These are phyloP conservation scores for Seiridium unicorne DNA, from an alignment of 2,329 filamentous ascomycete species.

Conservation along the genomic window DNA sequence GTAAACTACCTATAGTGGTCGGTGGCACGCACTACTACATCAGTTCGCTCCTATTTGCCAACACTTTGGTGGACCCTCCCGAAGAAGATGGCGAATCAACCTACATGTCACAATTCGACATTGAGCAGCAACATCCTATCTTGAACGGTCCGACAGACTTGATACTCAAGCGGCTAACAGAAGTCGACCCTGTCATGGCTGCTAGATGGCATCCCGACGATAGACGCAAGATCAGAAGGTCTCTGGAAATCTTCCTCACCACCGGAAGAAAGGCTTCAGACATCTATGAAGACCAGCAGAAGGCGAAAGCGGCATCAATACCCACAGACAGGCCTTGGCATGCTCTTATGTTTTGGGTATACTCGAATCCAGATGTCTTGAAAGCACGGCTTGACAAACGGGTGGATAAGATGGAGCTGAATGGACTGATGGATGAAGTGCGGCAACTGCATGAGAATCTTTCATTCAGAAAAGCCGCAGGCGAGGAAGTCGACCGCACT, in stretches of 20 bases:
- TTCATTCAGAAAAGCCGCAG: conserved; percentile 34
- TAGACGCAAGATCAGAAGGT: conserved; percentile 82
- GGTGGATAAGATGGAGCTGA: conserved; percentile 78
- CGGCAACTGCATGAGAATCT: conserved; percentile 42
- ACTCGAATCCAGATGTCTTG: conserved; percentile 68
- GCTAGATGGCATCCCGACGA: conserved; percentile 93
- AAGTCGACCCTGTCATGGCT: conserved; percentile 88
- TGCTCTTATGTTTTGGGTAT: conserved; percentile 81
- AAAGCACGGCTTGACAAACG: conserved; percentile 70
- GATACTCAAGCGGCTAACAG: conserved; percentile 69
- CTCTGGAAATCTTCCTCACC: conserved; percentile 83
- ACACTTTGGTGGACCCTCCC: conserved; percentile 54
- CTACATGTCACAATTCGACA: conserved; percentile 29
- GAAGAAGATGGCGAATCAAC: conserved; percentile 33
- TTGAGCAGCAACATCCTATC: conserved; percentile 60
- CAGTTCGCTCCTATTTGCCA: conserved; percentile 81
- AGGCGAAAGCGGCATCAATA: conserved; percentile 25
- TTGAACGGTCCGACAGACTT: conserved; percentile 68
- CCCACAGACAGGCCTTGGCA: conserved; percentile 38
- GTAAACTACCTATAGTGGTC: conserved; percentile 84
- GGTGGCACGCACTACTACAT: conserved; percentile 96
- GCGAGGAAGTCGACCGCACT: conserved; percentile 63
- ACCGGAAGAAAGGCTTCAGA: conserved; percentile 82
- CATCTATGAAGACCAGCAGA: conserved; percentile 77
- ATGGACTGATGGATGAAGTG: conserved; percentile 49